Evolutionary conservation across 371 early-diverging fungal species (phyloP), one percentile per base, ranked within the genome.

Genomic region (Mucor mucedo): DNA sequence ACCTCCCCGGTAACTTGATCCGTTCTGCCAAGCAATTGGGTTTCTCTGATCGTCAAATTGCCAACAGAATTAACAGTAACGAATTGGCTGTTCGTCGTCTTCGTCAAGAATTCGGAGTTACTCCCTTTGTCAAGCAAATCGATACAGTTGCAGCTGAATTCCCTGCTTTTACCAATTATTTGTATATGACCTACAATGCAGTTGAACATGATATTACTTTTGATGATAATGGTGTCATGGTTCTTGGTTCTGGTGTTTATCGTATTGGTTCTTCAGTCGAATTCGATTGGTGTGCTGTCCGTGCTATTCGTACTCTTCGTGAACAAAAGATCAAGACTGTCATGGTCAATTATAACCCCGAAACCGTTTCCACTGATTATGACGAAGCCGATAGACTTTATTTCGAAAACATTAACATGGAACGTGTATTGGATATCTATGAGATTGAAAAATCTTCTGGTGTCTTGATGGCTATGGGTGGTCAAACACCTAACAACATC

Each of bases 141-240:
- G 98, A 98, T 82, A 98, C 98, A 32, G 82, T 98, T 57, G 98
- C 98, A 40, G 97, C 94, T 52, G 98, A 98, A 84, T 96, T 96
- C 88, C 97, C 97, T 55, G 91, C 93, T 58, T 87, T 82, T 75
- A 98, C 97, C 60, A 98, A 98, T 85, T 98, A 98, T 76, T 79
- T 98, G 63, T 98, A 98, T 80, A 90, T 89, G 77, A 97, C 98
- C 4, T 97, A 97, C 85, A 94, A 94, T 71, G 98, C 94, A 61
- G 77, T 84, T 4, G 89, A 90, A 72, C 89, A 96, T 78, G 97
- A 98, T 73, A 80, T 98, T 32, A 56, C 72, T 0, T 97, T 96
- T 73, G 87, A 89, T 44, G 95, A 95, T 72, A 80, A 90, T 59
- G 96, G 95, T 60, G 84, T 91, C 39, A 95, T 96, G 93, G 98